A percentile compares a stretch with the other conserved stretches of the same genome.
These are phyloP conservation scores for Metschnikowia santaceciliae DNA, from an alignment of 805 yeast genomes.

Conservation along the genomic window DNA sequence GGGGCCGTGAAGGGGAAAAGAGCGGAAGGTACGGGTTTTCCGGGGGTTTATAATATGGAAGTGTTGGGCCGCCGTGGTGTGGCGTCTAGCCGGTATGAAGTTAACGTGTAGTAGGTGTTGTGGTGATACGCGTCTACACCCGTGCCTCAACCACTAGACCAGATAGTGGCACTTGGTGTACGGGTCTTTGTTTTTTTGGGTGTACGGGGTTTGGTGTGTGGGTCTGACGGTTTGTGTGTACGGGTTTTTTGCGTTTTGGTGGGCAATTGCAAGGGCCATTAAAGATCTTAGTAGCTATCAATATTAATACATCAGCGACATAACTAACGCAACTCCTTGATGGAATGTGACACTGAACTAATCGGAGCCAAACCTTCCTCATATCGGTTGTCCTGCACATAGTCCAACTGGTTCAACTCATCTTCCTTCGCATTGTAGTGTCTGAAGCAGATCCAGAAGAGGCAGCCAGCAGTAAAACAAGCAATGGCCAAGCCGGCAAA, in stretches of 20 bases:
- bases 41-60: no score
- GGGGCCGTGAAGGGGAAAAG: neutral
- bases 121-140: neutral
- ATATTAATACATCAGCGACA: neutral
- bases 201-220: no score
- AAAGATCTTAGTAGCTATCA: no score
- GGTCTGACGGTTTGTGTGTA: no score
- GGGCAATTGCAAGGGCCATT: no score
- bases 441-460: slow-evolving; percentile 59
- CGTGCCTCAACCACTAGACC: neutral
- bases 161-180: neutral
- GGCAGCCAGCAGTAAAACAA: slow-evolving; percentile 53
- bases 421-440: slow-evolving; percentile 56
- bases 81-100: no score
- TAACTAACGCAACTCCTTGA: slow-evolving; percentile 9
- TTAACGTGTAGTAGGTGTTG: neutral
- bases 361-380: slow-evolving; percentile 10
- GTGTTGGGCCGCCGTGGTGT: neutral
- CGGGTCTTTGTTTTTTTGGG: neutral
- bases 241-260: no score
- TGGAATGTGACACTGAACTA: slow-evolving; percentile 17
- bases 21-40: neutral
- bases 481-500: slow-evolving; percentile 61
- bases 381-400: slow-evolving; percentile 12
- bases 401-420: slow-evolving; percentile 51